Base-by-base conservation (phyloP, 352 stramenopile genomes). In the Globisporangium alternatum region DNA sequence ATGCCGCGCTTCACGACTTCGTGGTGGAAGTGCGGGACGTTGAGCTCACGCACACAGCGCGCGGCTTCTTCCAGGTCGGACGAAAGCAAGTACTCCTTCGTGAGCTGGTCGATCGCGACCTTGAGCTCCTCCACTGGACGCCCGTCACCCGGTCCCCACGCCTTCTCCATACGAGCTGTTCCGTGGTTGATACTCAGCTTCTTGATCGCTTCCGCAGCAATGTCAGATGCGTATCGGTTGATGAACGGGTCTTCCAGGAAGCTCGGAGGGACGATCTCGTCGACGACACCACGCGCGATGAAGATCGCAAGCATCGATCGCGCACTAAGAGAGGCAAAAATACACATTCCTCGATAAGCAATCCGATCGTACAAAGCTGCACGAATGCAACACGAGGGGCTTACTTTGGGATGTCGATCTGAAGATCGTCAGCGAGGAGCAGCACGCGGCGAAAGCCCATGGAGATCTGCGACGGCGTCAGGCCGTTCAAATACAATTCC, bases 181-280 rank as follows among this genome's bases (percentile, higher is more conserved):
- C 90, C 96, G 74, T 99, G 96, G 67, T 99, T 98, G 72, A 98
- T 95, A 53, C 90, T 98, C 45, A 99, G 82, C 63, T 99, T 90
- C 72, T 96, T 90, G 66, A 98, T 97, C 7, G 97, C 96, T 62
- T 98, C 96, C 13, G 95, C 91, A 12, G 98, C 93, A n/a, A 99
- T 97, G 52, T 92, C 80, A 41, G 97, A 93, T 17, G 95, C 95
- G 60, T 98, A 96, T 41, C 86, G 83, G 61, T 89, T 75, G 66
- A 99, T 97, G 71, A 99, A 96, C 37, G 95, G 90, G 65, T 99
- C 96, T 59, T 96, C 96, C 13, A 99, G 72, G 69, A 99, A 99
- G 44, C 95, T 97, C 21, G 98, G 98, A 39, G 98, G 95, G 13
- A 99, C 70, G 37, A 99, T 97, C 72, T 99, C 98, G 69, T 99